Evolutionary conservation across 768 basidiomycete species (phyloP).

Genomic region (Myochromella boudieri): DNA sequence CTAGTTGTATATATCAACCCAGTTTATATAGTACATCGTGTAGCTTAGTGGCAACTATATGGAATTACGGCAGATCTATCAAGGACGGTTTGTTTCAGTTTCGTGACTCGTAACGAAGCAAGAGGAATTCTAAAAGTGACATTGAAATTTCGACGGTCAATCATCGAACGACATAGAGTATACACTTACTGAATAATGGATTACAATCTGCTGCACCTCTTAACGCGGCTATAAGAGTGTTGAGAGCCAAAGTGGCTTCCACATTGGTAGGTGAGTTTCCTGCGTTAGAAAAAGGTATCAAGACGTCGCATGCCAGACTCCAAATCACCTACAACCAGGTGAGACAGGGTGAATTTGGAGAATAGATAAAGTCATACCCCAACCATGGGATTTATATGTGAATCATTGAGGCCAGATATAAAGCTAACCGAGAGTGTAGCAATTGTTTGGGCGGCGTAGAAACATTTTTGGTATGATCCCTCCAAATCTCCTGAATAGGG

Average conservation of each 20-base stretch:
- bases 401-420: not conserved
- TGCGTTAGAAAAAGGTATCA: not conserved
- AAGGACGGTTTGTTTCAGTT: not conserved
- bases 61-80: not conserved
- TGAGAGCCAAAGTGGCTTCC: not conserved
- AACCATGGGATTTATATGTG: slow-evolving; percentile 4
- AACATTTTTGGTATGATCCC: not conserved
- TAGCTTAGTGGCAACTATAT: not conserved
- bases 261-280: slow-evolving; percentile 7
- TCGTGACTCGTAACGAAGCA: not conserved
- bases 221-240: not conserved
- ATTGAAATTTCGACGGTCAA: not conserved
- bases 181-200: slow-evolving; percentile 1
- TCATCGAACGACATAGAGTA: too few species aligned
- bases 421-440: not conserved
- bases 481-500: not conserved
- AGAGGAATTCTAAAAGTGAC: not conserved
- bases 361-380: not conserved
- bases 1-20: too few species aligned
- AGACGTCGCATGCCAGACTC: not conserved
- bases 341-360: not conserved
- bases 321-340: not conserved
- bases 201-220: not conserved
- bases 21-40: not conserved
- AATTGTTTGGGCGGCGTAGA: slow-evolving; percentile 4